phyloP scores from a whole-genome alignment of 257 asterid species.

The Solanum piurae region DNA sequence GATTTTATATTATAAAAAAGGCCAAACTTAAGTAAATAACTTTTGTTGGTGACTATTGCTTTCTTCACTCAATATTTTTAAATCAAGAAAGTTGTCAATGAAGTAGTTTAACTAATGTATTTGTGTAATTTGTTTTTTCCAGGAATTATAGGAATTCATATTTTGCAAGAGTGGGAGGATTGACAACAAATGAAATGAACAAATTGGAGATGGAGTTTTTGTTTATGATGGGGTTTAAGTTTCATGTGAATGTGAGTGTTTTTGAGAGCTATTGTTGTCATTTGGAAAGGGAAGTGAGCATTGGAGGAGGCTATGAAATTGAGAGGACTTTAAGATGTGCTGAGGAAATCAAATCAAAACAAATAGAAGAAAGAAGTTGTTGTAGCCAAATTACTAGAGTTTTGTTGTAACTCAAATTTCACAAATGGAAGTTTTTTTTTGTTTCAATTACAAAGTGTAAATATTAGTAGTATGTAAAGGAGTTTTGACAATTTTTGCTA shows the following conservation, averaged over 20 bases:
- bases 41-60: not conserved
- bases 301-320: conserved; percentile 89
- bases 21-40: not conserved
- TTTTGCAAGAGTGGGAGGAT: conserved; percentile 89
- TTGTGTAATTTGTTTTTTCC: not conserved
- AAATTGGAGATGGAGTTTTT: conserved; percentile 55
- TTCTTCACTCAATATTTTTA: not conserved
- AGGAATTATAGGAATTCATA: conserved; percentile 92
- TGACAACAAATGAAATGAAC: conserved; percentile 53
- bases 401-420: conserved; percentile 10
- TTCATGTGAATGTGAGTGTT: conserved; percentile 90
- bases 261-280: conserved; percentile 86
- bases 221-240: conserved; percentile 72
- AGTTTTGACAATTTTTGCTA: not conserved
- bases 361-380: conserved; percentile 22
- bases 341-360: conserved; percentile 64
- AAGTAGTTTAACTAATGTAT: not conserved
- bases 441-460: not conserved
- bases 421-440: not conserved
- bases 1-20: not conserved
- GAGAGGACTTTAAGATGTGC: conserved; percentile 93
- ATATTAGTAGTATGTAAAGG: not conserved
- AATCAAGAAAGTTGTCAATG: not conserved
- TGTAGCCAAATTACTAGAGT: conserved; percentile 23
- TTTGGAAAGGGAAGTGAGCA: conserved; percentile 89